Conservation (phyloP, 306 rosid genomes). For the Trichosanthes truncata region DNA sequence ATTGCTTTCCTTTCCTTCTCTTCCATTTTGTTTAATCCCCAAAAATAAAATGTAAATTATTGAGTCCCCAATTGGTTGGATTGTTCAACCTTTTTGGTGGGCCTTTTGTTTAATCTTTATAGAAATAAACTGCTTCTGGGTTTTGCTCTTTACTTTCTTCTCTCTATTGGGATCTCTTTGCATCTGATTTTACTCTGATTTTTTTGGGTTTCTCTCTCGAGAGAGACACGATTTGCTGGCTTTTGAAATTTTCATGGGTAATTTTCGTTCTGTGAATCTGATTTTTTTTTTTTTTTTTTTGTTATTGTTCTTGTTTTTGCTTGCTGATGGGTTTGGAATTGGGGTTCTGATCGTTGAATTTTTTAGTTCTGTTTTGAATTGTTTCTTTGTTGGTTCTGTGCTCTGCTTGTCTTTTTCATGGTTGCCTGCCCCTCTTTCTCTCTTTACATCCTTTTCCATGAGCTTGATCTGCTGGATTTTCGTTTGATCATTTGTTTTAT, state of each 20-base stretch:
- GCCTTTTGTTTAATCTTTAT: slow-evolving; percentile 14
- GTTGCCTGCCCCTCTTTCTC: not conserved
- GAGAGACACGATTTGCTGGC: not conserved
- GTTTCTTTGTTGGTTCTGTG: not conserved
- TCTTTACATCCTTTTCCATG: not conserved
- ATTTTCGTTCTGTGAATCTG: not conserved
- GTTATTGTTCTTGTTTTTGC: not conserved
- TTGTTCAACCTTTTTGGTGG: slow-evolving; percentile 44
- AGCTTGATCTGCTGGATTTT: not conserved
- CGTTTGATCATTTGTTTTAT: not conserved
- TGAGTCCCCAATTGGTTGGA: slow-evolving; percentile 48
- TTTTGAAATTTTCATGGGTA: not conserved
- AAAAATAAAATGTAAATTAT: slow-evolving; percentile 11
- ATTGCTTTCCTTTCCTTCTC: not conserved
- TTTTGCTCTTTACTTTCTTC: slow-evolving; percentile 3
- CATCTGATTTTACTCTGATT: not conserved
- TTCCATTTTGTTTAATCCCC: slow-evolving; percentile 7
- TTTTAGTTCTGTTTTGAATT: not conserved
- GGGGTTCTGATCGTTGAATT: not conserved
- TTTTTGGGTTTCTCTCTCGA: slow-evolving; percentile 8
- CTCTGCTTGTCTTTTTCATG: not conserved
- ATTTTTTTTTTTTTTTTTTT: not conserved
- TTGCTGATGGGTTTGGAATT: not conserved
- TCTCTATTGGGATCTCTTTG: slow-evolving; percentile 15
- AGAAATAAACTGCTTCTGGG: slow-evolving; percentile 12